Evolutionary conservation across 495 filamentous ascomycete species (phyloP).

Genomic region (Tricharina praecox): DNA sequence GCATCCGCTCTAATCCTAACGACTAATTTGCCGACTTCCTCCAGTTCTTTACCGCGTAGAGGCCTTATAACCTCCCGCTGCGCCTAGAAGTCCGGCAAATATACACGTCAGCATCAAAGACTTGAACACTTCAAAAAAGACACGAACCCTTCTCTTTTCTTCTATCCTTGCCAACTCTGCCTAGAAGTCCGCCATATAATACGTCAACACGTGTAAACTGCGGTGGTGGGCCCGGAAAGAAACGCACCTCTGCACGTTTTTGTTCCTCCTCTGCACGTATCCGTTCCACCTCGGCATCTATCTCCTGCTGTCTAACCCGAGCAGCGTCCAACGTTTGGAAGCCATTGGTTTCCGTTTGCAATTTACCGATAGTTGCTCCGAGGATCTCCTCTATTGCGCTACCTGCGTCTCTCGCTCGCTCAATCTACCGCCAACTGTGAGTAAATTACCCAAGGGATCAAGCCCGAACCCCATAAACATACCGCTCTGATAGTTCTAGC

Average conservation of each 20-base stretch:
- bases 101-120: too few species aligned
- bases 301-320: background rate
- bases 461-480: background rate
- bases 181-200: too few species aligned
- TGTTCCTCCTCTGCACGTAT: background rate
- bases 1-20: background rate
- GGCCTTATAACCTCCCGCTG: background rate
- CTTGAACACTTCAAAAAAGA: too few species aligned
- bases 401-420: background rate
- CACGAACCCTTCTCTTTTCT: too few species aligned
- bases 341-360: background rate
- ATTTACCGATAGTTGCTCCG: background rate
- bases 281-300: background rate
- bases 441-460: background rate
- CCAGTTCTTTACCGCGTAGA: background rate
- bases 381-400: background rate
- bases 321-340: background rate
- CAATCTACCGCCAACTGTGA: background rate
- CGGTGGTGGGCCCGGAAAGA: too few species aligned
- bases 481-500: background rate
- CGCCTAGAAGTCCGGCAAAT: background rate
- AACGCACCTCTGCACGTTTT: too few species aligned
- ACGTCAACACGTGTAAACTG: too few species aligned
- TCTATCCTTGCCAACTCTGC: too few species aligned
- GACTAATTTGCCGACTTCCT: background rate